Percentiles rank a stretch among this genome's conserved stretches.
Evolutionary conservation across 2,329 filamentous ascomycete species (phyloP).

Genomic region (Penicillium sp.): DNA sequence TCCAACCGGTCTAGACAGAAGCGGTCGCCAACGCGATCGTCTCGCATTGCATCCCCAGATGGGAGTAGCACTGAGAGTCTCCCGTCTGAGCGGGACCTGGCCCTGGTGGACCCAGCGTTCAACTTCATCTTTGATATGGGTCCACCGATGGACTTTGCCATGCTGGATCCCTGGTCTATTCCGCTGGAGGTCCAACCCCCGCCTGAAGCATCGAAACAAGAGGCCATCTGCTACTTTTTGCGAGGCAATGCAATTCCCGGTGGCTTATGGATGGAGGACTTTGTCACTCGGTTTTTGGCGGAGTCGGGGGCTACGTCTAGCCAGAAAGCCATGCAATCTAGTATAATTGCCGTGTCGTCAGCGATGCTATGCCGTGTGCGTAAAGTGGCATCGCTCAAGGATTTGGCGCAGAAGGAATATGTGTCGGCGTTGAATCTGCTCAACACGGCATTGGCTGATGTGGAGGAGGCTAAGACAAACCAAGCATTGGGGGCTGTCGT

Average conservation of each 20-base stretch:
- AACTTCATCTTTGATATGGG: slow-evolving; percentile 27
- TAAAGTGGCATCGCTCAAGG: slow-evolving; percentile 52
- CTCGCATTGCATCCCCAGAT: slow-evolving; percentile 34
- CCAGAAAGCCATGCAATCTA: slow-evolving; percentile 44
- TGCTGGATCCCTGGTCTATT: slow-evolving; percentile 20
- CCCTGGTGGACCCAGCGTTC: slow-evolving; percentile 14
- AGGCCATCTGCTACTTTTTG: slow-evolving; percentile 44
- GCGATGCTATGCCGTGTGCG: slow-evolving; percentile 61
- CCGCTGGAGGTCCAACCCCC: slow-evolving; percentile 32
- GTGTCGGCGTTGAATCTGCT: slow-evolving; percentile 55
- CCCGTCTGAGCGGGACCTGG: slow-evolving; percentile 7
- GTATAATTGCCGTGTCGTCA: slow-evolving; percentile 62
- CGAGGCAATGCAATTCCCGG: slow-evolving; percentile 40
- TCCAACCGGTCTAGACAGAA: slow-evolving; percentile 13
- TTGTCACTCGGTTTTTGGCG: slow-evolving; percentile 29
- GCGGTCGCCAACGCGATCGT: slow-evolving; percentile 17
- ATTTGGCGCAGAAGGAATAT: slow-evolving; percentile 58
- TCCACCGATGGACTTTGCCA: slow-evolving; percentile 21
- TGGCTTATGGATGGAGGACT: slow-evolving; percentile 31
- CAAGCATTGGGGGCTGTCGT: slow-evolving; percentile 59
- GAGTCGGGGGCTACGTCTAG: slow-evolving; percentile 29
- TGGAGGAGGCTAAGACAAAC: slow-evolving; percentile 42
- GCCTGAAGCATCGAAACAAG: slow-evolving; percentile 33
- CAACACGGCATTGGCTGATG: slow-evolving; percentile 38
- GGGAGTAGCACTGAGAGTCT: slow-evolving; percentile 18